A percentile compares a stretch with the other conserved stretches of the same genome.
phyloP scores from a whole-genome alignment of 78 protist species.

The Cavenderia fasciculata region DNA sequence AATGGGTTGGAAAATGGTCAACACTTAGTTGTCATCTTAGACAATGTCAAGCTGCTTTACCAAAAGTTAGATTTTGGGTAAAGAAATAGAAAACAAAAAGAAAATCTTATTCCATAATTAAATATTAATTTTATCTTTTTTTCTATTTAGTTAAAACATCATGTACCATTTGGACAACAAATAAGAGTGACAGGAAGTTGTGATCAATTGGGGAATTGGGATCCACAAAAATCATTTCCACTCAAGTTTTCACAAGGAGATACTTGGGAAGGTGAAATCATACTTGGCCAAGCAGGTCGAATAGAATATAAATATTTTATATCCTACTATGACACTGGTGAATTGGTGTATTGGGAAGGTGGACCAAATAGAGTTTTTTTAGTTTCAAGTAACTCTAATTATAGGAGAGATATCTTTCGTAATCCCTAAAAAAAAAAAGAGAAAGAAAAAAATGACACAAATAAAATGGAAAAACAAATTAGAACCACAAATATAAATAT shows the following conservation, averaged over 20 bases:
- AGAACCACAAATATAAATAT: too few species aligned
- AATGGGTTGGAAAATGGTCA: constrained; percentile 73
- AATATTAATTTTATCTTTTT: not conserved
- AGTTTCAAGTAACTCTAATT: constrained; percentile 39
- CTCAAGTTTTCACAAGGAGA: constrained; percentile 68
- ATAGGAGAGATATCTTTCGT: constrained; percentile 61
- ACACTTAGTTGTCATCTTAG: constrained; percentile 28
- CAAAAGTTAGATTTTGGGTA: constrained; percentile 63
- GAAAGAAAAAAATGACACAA: not conserved
- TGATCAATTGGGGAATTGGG: constrained; percentile 78
- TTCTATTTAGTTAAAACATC: constrained; percentile 37
- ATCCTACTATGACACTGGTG: constrained; percentile 65
- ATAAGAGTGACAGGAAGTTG: constrained; percentile 75
- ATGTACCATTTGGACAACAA: constrained; percentile 78
- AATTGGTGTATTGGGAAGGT: constrained; percentile 60
- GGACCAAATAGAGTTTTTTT: constrained; percentile 67
- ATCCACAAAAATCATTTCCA: constrained; percentile 66
- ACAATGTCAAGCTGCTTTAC: constrained; percentile 72
- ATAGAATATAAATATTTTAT: constrained; percentile 74
- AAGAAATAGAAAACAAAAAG: not conserved
- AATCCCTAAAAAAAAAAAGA: constrained; percentile 6
- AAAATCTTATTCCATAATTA: too few species aligned
- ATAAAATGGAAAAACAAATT: not conserved
- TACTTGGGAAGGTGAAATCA: constrained; percentile 74
- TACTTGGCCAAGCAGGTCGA: constrained; percentile 55